phyloP scores from a whole-genome alignment of 2,329 filamentous ascomycete species.

The Xylaria arbuscula region DNA sequence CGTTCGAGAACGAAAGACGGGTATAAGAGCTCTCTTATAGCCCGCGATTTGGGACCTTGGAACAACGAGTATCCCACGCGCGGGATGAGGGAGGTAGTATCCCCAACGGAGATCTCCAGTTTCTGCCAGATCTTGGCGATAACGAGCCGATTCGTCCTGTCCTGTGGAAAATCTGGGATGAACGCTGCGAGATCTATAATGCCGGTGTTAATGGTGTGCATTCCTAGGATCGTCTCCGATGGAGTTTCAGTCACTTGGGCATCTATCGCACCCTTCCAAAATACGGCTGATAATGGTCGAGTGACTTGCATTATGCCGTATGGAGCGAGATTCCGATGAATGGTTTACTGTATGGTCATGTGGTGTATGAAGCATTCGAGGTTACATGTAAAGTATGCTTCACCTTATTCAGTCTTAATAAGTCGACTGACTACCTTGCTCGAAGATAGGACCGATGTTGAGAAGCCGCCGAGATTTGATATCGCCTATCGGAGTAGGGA shows the following conservation, averaged over 20 bases:
- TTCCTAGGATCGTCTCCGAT: slow-evolving; percentile 1
- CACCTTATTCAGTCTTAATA: not conserved
- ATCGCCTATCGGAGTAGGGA: not conserved
- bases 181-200: slow-evolving; percentile 12
- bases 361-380: not conserved
- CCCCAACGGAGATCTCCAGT: not conserved
- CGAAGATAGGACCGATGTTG: not conserved
- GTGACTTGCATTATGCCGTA: not conserved
- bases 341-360: not conserved
- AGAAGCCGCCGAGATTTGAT: not conserved
- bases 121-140: slow-evolving; percentile 4
- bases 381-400: not conserved
- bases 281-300: not conserved
- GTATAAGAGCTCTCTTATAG: not conserved
- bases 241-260: not conserved
- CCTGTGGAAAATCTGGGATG: not conserved
- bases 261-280: not conserved
- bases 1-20: not conserved
- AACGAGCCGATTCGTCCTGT: not conserved
- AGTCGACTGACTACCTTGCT: not conserved
- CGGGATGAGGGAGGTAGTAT: no score
- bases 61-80: not conserved
- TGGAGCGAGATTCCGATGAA: not conserved
- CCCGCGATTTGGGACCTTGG: not conserved
- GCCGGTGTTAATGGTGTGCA: slow-evolving; percentile 1